Conservation (phyloP, 225 moss, liverwort and hornwort species). For the Bryoerythrophyllum caledonicum region DNA sequence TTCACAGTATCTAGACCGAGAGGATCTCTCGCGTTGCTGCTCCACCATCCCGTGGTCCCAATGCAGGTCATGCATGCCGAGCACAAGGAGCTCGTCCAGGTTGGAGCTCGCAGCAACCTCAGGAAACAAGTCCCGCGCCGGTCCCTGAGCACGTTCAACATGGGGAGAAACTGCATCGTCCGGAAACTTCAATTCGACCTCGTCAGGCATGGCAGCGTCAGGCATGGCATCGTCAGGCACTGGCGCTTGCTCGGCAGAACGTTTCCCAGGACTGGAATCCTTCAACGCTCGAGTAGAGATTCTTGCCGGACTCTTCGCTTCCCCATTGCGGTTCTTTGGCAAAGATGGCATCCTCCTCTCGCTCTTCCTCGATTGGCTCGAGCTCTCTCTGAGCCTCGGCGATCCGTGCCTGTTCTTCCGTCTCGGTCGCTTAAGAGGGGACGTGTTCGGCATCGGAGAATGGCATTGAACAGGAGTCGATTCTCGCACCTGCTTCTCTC, state of each 20-base stretch:
- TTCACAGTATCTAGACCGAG: constrained; percentile 28
- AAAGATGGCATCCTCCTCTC: constrained; percentile 13
- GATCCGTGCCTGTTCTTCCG: constrained; percentile 30
- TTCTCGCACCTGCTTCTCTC: constrained; percentile 27
- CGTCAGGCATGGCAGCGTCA: background rate
- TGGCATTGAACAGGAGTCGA: constrained; percentile 17
- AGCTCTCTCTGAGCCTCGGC: constrained; percentile 28
- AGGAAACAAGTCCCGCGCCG: constrained; percentile 20
- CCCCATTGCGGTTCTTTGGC: constrained; percentile 5
- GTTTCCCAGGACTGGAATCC: background rate
- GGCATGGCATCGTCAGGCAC: too few species aligned
- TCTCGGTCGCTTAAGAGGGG: constrained; percentile 28
- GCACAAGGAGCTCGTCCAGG: constrained; percentile 23
- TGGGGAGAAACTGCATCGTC: background rate
- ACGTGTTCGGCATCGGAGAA: constrained; percentile 23
- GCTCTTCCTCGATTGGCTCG: background rate
- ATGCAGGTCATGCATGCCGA: constrained; percentile 43
- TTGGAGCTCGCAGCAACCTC: constrained; percentile 17
- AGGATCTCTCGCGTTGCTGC: constrained; percentile 14
- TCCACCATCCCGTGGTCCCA: constrained; percentile 35
- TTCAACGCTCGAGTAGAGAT: background rate
- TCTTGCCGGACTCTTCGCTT: background rate
- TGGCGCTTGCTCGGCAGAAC: background rate
- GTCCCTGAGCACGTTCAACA: constrained; percentile 22
- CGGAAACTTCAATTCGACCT: background rate